Percentiles rank a stretch among this genome's conserved stretches.
These are phyloP conservation scores for Epithele typhae DNA, from an alignment of 768 basidiomycete genomes.

Conservation along the genomic window DNA sequence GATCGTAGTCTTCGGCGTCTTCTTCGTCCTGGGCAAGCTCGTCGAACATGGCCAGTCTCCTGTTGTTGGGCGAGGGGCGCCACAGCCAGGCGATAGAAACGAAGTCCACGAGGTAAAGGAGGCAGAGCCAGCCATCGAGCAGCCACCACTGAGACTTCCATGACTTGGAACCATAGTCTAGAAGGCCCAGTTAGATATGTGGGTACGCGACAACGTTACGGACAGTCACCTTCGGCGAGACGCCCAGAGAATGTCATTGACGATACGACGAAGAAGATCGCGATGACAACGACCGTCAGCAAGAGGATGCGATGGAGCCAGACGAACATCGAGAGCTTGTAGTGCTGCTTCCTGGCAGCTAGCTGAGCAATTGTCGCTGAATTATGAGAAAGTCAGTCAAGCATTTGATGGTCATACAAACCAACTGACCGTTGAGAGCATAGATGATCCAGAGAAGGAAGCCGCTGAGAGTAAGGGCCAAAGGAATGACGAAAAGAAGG, in stretches of 20 bases:
- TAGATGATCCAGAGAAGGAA: conserved; percentile 97
- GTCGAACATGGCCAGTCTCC: conserved; percentile 94
- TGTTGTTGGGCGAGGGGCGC: conserved; percentile 88
- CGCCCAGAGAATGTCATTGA: conserved; percentile 89
- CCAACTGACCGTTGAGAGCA: conserved; percentile 65
- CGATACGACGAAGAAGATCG: conserved; percentile 89
- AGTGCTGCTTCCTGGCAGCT: conserved; percentile 77
- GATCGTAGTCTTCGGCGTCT: conserved; percentile 90
- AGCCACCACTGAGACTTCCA: conserved; percentile 96
- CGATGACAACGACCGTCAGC: conserved; percentile 74
- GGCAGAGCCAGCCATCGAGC: conserved; percentile 89
- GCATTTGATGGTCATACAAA: conserved; percentile 2
- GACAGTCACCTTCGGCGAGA: conserved; percentile 71
- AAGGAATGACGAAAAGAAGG: conserved; percentile 87
- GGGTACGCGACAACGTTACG: neutral
- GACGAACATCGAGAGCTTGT: conserved; percentile 87
- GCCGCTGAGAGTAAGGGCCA: conserved; percentile 92
- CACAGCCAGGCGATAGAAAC: conserved; percentile 82
- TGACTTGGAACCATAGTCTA: conserved; percentile 88
- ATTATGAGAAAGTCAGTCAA: conserved; percentile 10
- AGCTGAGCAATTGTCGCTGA: conserved; percentile 87
- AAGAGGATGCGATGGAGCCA: conserved; percentile 82
- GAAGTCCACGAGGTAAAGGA: conserved; percentile 84
- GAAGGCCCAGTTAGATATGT: neutral
- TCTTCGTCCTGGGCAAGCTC: conserved; percentile 94